Conservation (phyloP, 805 yeast species). For the Groenewaldozyma tartarivorans region DNA sequence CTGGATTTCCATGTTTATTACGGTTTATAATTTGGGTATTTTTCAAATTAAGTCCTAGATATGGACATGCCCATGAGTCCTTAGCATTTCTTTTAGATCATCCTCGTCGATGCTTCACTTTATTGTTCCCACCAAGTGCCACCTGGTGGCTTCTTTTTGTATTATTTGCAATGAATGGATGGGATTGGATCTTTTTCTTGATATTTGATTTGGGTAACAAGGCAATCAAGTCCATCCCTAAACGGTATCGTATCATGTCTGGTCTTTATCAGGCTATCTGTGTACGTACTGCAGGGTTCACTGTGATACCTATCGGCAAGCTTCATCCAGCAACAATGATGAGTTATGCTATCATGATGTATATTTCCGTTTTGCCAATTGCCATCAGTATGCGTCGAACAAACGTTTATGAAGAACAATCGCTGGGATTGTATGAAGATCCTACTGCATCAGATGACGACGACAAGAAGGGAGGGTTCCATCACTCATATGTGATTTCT, state of each 20-base stretch:
- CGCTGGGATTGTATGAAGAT: slow-evolving; percentile 71
- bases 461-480: slow-evolving; percentile 23
- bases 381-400: slow-evolving; percentile 96
- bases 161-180: slow-evolving; percentile 57
- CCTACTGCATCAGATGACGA: slow-evolving; percentile 21
- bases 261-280: slow-evolving; percentile 88
- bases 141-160: slow-evolving; percentile 91
- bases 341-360: slow-evolving; percentile 94
- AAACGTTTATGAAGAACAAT: slow-evolving; percentile 95
- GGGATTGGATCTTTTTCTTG: slow-evolving; percentile 73
- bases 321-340: slow-evolving; percentile 91
- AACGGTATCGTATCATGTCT: slow-evolving; percentile 62
- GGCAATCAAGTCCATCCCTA: slow-evolving; percentile 40
- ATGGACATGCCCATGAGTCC: slow-evolving; percentile 46
- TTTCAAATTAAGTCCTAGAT: slow-evolving; percentile 55
- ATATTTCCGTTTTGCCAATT: slow-evolving; percentile 88
- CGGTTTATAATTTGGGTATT: slow-evolving; percentile 76
- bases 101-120: slow-evolving; percentile 93
- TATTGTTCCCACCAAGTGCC: slow-evolving; percentile 83
- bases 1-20: slow-evolving; percentile 82
- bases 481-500: slow-evolving; percentile 62
- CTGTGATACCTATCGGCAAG: slow-evolving; percentile 56
- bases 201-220: slow-evolving; percentile 57
- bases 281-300: slow-evolving; percentile 90
- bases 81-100: slow-evolving; percentile 83